phyloP scores from a whole-genome alignment of 345 rosid species.

The Populus nigra region DNA sequence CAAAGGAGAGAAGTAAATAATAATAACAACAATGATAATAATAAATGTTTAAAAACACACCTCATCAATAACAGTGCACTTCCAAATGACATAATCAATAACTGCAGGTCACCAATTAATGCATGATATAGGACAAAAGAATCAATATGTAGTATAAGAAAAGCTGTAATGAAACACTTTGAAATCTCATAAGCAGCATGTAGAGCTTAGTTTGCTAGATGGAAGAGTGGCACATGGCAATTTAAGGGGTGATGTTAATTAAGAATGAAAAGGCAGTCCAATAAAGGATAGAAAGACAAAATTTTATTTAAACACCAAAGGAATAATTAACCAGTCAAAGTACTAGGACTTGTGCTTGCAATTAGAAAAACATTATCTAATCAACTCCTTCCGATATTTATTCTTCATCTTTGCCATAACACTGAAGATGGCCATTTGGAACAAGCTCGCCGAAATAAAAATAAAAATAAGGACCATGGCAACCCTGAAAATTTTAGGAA shows the following conservation, averaged over 20 bases:
- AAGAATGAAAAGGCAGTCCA: not conserved
- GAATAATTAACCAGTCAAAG: not conserved
- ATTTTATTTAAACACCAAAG: not conserved
- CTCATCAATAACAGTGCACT: not conserved
- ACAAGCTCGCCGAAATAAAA: no score
- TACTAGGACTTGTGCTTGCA: not conserved
- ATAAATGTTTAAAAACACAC: not conserved
- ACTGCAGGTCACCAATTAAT: not conserved
- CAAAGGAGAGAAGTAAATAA: constrained; percentile 14
- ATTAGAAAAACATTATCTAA: not conserved
- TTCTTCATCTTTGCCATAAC: not conserved
- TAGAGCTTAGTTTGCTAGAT: not conserved
- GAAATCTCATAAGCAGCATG: not conserved
- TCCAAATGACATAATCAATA: not conserved
- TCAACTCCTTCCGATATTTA: not conserved
- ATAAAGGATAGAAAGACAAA: not conserved
- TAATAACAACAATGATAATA: not conserved
- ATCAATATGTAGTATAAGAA: not conserved
- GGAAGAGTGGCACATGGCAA: not conserved
- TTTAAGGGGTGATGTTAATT: not conserved
- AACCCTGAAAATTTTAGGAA: not conserved
- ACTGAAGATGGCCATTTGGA: not conserved
- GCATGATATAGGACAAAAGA: not conserved
- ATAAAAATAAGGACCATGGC: not conserved
- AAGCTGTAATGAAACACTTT: not conserved